A percentile compares a stretch with the other conserved stretches of the same genome.
These are phyloP conservation scores for Plasmodium coatneyi DNA, from an alignment of 169 alveolate genomes.

Conservation along the genomic window DNA sequence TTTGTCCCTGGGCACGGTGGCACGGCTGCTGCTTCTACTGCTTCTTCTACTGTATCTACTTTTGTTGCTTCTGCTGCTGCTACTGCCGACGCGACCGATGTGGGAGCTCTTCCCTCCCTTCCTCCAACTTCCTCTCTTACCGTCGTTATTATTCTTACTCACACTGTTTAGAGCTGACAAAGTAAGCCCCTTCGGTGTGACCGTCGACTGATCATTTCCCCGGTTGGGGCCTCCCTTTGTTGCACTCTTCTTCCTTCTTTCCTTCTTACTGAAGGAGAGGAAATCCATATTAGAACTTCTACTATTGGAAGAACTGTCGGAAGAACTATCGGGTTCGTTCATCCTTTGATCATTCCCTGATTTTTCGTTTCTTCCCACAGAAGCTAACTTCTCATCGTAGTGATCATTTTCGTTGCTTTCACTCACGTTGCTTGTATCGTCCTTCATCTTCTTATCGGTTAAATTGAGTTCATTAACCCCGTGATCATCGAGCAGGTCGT, in stretches of 20 bases:
- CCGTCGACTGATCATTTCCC: constrained; percentile 8
- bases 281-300: constrained; percentile 17
- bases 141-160: background rate
- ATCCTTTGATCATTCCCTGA: background rate
- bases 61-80: background rate
- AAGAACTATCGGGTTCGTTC: constrained; percentile 5
- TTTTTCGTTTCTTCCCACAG: background rate
- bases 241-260: background rate
- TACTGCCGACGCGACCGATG: background rate
- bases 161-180: constrained; percentile 10
- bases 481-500: background rate
- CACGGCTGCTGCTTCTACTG: background rate
- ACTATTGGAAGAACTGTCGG: constrained; percentile 21
- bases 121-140: background rate
- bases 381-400: background rate
- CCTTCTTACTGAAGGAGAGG: constrained; percentile 12
- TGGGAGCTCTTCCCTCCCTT: background rate
- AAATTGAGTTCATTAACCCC: background rate
- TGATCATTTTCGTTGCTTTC: background rate
- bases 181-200: background rate
- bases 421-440: background rate
- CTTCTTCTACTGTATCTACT: background rate
- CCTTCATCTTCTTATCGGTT: background rate
- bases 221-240: background rate
- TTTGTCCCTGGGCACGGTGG: background rate